Base-by-base conservation (phyloP, 495 filamentous ascomycete genomes). In the Polyplosphaeria fusca region DNA sequence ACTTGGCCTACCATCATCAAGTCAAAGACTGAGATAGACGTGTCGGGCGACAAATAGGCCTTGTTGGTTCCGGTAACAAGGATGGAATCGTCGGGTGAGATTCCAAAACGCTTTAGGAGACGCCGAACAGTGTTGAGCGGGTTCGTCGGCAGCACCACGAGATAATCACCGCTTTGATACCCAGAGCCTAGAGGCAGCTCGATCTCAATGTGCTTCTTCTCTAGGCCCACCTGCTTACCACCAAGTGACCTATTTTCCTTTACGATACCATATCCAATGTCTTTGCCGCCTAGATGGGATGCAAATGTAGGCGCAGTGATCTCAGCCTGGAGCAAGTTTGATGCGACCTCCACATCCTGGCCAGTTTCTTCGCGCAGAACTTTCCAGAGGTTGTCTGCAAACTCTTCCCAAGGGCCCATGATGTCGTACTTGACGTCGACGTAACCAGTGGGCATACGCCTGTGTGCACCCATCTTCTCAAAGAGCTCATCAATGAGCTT, bases 331-430 rank as follows among this genome's bases (percentile, higher is more conserved):
- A 52, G 47, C 1, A 45, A 38, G n/a, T 39, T 32, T 5, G 13
- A 13, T 9, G 16, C 7, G 20, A 59, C 23, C 40, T 51, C 47
- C 16, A 19, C 19, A 2, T 38, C 52, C 5, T 39, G 45, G 1
- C 55, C 55, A 13, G 28, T 44, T 13, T 19, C 14, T 19, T 46
- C 23, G 9, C 55, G 38, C 26, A 59, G 47, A 26, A 27, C 48
- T 19, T 40, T 18, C 56, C 56, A 60, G 48, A 60, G 39, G 16
- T 18, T 13, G 14, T 47, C 26, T 12, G 13, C 27, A 47, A 42
- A 57, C 12, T 57, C 42, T 38, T 62, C 58, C 58, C 58, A 56
- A 30, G 52, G 53, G 3, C 52, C 58, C 26, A 61, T 47, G 35
- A 61, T 49, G 28, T 55, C 32, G 3, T 43, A 38, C 35, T 47